A percentile compares a stretch with the other conserved stretches of the same genome.
phyloP scores from a whole-genome alignment of 192 early-diverging fungal species.

The Podila epigama region DNA sequence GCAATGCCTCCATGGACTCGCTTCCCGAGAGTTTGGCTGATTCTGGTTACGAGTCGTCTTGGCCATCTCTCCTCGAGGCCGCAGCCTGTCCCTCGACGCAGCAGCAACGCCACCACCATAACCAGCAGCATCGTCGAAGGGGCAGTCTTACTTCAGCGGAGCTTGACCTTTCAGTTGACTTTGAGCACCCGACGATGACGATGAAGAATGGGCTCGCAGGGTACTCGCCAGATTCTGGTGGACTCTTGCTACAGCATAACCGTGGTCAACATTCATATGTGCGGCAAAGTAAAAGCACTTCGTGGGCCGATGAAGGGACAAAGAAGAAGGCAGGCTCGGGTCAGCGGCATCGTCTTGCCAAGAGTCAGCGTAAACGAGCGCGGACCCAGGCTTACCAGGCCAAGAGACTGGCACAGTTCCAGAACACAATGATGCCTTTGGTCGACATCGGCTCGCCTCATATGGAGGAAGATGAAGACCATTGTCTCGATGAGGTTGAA shows the following conservation, averaged over 20 bases:
- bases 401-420: conserved; percentile 20
- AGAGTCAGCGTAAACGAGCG: conserved; percentile 21
- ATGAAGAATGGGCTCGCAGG: too few species aligned
- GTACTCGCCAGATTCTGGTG: too few species aligned
- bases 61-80: conserved; percentile 44
- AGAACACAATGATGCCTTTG: conserved; percentile 12
- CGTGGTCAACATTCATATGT: background rate
- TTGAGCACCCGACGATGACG: too few species aligned
- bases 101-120: conserved; percentile 13
- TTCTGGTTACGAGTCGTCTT: conserved; percentile 50
- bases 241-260: background rate
- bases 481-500: conserved; percentile 1
- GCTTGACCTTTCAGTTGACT: too few species aligned
- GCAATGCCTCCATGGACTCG: background rate
- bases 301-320: background rate
- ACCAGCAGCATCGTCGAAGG: conserved; percentile 18
- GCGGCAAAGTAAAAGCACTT: background rate
- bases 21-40: conserved; percentile 29
- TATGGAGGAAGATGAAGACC: conserved; percentile 48
- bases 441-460: conserved; percentile 35
- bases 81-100: too few species aligned
- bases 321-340: background rate
- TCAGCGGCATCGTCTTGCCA: conserved; percentile 9
- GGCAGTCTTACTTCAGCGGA: background rate
- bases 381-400: conserved; percentile 36